Evolutionary conservation across 1,139 yeast species (phyloP).

Genomic region (Scheffersomyces stambukii): DNA sequence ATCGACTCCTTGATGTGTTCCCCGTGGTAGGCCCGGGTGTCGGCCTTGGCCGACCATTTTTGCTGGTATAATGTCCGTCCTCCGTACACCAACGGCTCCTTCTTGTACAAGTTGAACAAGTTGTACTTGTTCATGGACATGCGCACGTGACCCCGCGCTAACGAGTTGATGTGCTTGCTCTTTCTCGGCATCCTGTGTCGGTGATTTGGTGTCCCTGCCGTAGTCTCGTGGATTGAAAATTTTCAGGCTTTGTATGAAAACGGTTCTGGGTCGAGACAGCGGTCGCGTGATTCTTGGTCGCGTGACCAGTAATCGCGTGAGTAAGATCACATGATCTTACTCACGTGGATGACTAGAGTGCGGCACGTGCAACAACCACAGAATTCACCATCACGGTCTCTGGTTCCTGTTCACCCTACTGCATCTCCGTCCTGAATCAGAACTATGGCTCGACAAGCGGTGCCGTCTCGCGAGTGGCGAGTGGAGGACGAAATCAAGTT

Average conservation of each 20-base stretch:
- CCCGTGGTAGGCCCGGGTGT: constrained; percentile 93
- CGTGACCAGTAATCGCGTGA: too few relatives aligned
- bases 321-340: too few relatives aligned
- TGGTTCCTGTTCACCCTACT: background rate
- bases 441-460: too few relatives aligned
- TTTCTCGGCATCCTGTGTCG: constrained; percentile 52
- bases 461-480: constrained; percentile 38
- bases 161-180: constrained; percentile 53
- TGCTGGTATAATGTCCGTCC: constrained; percentile 77
- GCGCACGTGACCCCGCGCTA: constrained; percentile 73
- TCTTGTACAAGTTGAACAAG: constrained; percentile 79
- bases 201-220: too few relatives aligned
- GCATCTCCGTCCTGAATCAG: too few relatives aligned
- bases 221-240: too few relatives aligned
- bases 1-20: constrained; percentile 85
- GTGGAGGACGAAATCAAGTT: constrained; percentile 63
- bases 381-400: background rate
- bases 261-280: too few relatives aligned
- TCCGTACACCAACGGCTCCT: constrained; percentile 48
- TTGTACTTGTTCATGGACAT: constrained; percentile 92
- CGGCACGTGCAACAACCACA: too few relatives aligned
- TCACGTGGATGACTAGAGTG: too few relatives aligned
- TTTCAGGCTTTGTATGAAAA: too few relatives aligned
- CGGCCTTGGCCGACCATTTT: constrained; percentile 88
- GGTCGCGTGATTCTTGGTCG: too few relatives aligned